Evolutionary conservation across 2,329 filamentous ascomycete genomes (phyloP), one percentile per base, ranked within the genome.

Genomic region (Thielaviopsis punctulata): DNA sequence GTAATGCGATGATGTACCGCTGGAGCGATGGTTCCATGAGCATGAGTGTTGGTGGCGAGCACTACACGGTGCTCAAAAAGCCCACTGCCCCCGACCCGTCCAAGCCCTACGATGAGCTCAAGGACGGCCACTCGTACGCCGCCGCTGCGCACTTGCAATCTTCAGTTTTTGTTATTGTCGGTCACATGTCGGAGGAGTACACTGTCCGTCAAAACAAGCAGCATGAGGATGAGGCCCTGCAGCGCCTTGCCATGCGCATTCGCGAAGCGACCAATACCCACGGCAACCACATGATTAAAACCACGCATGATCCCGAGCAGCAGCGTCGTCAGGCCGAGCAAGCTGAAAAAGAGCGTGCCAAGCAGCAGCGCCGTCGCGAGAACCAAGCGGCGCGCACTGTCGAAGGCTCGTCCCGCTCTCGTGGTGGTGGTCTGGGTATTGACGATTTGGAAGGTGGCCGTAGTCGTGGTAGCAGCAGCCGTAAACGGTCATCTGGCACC

Each of bases 1-100:
- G 84, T 61, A 90, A 90, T 62, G 77, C 85, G 2, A 76, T 81
- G 56, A 68, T 90, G 25, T 77, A 86, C 61, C 76, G 77, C 58
- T 90, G 85, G 85, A 86, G 80, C 56, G 85, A 90, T 61, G 85
- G 85, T 24, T 86, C 82, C 3, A 69, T 86, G 15, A 88, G 84
- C 10, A 69, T 90, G 22, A 77, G 82, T n/a, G 71, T 89, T 22
- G 85, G 84, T 13, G 79, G 78, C 55, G 79, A 81, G 57, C 84
- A 89, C 60, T 89, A 82, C 68, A 82, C 87, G 60, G 73, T 89
- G 45, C 73, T 79, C 56, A 79, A 76, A 59, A 87, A 86, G 65
- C 67, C 72, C 22, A 75, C 88, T 47, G 83, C 82, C 1, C 82
- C 83, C 1, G 68, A 73, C 1, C 68, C 66, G 12, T 67, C 71